Evolutionary conservation across 1,284 basidiomycete species (phyloP).

Genomic region (Meira miltonrushii): DNA sequence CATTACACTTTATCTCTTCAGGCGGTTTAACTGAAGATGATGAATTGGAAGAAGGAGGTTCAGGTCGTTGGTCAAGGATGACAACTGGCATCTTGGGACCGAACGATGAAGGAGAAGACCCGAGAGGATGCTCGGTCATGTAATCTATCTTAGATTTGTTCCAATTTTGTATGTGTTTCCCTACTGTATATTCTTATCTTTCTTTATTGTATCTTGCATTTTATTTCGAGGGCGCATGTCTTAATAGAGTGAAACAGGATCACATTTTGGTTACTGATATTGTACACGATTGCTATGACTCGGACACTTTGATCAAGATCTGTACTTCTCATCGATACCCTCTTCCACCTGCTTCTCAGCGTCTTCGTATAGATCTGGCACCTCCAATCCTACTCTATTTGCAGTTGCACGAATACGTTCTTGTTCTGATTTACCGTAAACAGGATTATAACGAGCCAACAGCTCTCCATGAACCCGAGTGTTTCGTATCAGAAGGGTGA

Average conservation of each 20-base stretch:
- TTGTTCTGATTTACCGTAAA: conserved; percentile 14
- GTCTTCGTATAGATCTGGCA: conserved; percentile 12
- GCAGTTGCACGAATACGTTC: conserved; percentile 18
- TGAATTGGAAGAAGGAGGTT: background rate
- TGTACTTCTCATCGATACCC: conserved; percentile 1
- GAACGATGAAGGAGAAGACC: conserved; percentile 22
- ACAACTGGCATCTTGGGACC: conserved; percentile 6
- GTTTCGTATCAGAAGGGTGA: background rate
- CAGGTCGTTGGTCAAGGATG: conserved; percentile 5
- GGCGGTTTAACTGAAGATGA: background rate
- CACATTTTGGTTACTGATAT: background rate
- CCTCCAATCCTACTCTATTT: conserved; percentile 16
- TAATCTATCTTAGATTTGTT: conserved; percentile 9
- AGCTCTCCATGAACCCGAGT: conserved; percentile 8
- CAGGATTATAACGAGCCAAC: conserved; percentile 17
- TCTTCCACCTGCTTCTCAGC: background rate
- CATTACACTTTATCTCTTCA: background rate
- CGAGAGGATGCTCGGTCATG: conserved; percentile 25
- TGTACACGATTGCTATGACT: background rate
- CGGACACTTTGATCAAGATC: background rate
- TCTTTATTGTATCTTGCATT: background rate
- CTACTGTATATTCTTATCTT: background rate
- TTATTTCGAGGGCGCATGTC: background rate
- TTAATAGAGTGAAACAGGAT: background rate
- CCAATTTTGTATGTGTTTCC: background rate